Percentiles rank a stretch among this genome's conserved stretches.
These are phyloP conservation scores for Colletotrichum cuscutae DNA, from an alignment of 2,329 filamentous ascomycete genomes.

Conservation along the genomic window DNA sequence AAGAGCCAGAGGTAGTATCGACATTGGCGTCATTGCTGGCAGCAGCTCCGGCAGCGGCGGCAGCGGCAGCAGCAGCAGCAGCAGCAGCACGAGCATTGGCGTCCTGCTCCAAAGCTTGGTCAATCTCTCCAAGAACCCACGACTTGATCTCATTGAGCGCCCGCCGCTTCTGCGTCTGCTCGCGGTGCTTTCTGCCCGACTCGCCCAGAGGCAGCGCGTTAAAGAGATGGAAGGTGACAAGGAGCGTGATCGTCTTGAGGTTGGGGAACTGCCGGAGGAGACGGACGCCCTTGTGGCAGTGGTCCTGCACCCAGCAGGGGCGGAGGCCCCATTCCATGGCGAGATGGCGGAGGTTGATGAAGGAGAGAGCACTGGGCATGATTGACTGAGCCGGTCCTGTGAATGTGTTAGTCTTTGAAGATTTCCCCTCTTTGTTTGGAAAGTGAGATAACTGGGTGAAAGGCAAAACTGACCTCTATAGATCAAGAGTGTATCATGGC, in stretches of 20 bases:
- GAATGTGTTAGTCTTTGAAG: background rate
- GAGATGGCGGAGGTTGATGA: constrained; percentile 15
- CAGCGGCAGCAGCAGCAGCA: background rate
- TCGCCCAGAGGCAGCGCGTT: background rate
- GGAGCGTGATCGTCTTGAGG: constrained; percentile 15
- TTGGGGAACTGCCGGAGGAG: constrained; percentile 22
- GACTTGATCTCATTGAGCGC: constrained; percentile 13
- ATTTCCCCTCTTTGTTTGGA: too few species aligned
- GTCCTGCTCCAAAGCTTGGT: background rate
- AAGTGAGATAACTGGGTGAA: background rate
- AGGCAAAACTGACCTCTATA: constrained; percentile 14
- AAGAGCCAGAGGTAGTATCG: too few species aligned
- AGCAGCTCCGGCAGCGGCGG: too few species aligned
- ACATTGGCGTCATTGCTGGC: too few species aligned
- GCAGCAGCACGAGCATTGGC: background rate
- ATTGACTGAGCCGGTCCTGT: background rate
- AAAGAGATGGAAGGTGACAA: constrained; percentile 13
- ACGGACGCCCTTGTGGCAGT: background rate
- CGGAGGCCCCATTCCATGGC: constrained; percentile 33
- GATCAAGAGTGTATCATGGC: constrained; percentile 7
- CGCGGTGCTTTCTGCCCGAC: constrained; percentile 6
- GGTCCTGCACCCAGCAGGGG: constrained; percentile 18
- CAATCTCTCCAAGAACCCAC: background rate
- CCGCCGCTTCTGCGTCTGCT: background rate
- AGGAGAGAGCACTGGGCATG: constrained; percentile 13